Base-by-base conservation (phyloP, 2,329 filamentous ascomycete genomes). In the Fusarium sublunatum region DNA sequence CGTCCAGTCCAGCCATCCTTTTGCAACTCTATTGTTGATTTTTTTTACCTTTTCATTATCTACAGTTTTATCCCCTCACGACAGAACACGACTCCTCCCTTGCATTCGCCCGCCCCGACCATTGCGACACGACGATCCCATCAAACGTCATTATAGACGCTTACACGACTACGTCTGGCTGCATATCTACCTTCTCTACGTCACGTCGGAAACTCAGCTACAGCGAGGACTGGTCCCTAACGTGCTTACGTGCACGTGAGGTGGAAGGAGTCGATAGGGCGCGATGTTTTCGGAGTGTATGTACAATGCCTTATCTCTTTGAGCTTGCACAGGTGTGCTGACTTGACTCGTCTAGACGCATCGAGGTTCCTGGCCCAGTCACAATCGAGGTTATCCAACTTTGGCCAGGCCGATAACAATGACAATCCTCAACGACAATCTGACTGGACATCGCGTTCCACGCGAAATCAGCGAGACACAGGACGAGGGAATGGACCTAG, bases 351-450 rank as follows among this genome's bases (percentile, higher is more conserved):
- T 42, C 8, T 73, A 97, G 95, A 98, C 89, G 95, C 95, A 72
- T 98, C 94, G 68, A 90, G 90, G 70, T 99, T 99, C 77, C 88
- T 99, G 71, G 92, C 93, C 61, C 95, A 98, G 86, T 97, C 93
- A 68, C 93, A 97, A 82, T 96, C 93, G 61, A 90, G 92, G 64
- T 83, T 98, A 72, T 92, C 90, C 68, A 87, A 81, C 75, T 88
- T 93, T 59, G 85, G 82, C 78, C 86, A 90, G 74, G 78, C 85
- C 58, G 86, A 79, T 63, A 79, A 77, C 61, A 78, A 76, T 43
- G 70, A 68, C 29, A 57, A 62, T 35, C 64, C 64, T 48, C 58
- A 60, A 40, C 69, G 71, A 47, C 70, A 71, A 58, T 51, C 67
- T 59, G 76, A 78, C 67, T 75, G 75, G 72, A 65, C 75, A 36